Conservation (phyloP, 2,329 filamentous ascomycete species). For the Emericellopsis atlantica region DNA sequence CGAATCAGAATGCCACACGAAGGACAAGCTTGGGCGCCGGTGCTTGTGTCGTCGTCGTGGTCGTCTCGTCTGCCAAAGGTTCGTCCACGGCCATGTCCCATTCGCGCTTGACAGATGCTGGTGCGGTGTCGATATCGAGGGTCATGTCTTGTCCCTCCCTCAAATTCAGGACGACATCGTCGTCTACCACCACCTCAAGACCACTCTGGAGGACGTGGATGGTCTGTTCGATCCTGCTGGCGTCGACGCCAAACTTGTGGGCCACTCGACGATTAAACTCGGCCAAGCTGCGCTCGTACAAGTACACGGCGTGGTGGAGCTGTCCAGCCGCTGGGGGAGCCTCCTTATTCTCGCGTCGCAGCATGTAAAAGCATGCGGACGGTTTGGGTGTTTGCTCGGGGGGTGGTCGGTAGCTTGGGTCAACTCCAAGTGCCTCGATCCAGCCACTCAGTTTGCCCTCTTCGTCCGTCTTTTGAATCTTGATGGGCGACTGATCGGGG, state of each 20-base stretch:
- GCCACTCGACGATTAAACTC: slow-evolving; percentile 65
- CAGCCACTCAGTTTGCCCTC: slow-evolving; percentile 61
- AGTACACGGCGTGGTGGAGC: slow-evolving; percentile 76
- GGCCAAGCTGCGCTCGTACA: slow-evolving; percentile 61
- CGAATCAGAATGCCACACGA: background rate
- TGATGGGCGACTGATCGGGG: slow-evolving; percentile 37
- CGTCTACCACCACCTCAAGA: slow-evolving; percentile 75
- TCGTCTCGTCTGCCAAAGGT: background rate
- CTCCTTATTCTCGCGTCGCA: slow-evolving; percentile 20
- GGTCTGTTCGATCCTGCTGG: slow-evolving; percentile 55
- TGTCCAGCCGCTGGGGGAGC: slow-evolving; percentile 16
- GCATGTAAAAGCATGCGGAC: slow-evolving; percentile 76
- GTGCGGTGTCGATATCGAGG: slow-evolving; percentile 41
- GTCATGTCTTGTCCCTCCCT: slow-evolving; percentile 89
- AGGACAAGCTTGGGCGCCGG: too few relatives aligned
- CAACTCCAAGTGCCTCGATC: slow-evolving; percentile 89
- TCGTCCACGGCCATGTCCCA: slow-evolving; percentile 50
- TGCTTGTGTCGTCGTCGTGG: too few relatives aligned
- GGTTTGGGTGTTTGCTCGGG: slow-evolving; percentile 55
- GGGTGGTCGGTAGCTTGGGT: slow-evolving; percentile 71
- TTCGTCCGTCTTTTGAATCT: slow-evolving; percentile 41
- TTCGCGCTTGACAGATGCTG: slow-evolving; percentile 32
- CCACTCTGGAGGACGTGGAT: slow-evolving; percentile 63
- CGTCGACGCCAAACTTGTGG: slow-evolving; percentile 69
- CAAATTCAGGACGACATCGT: slow-evolving; percentile 74